Evolutionary conservation across 108 stramenopile species (phyloP), one percentile per base, ranked within the genome.

Genomic region (Aurantiochytrium sp.): DNA sequence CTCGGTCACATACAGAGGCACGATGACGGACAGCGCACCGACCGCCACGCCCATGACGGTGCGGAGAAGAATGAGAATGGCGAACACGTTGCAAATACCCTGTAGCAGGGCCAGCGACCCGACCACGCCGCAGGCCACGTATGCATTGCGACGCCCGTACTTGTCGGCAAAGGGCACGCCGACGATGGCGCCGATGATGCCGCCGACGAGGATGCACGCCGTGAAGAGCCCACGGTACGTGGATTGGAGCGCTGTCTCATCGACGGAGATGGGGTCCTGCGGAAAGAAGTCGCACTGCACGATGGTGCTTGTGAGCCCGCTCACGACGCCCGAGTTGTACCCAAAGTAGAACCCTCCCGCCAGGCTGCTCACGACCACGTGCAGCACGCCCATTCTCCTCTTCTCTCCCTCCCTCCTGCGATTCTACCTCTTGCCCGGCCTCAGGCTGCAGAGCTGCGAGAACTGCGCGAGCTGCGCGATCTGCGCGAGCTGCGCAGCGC

Each of bases 241-340:
- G 4, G 45, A 53, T 23, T 83, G 76, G 23, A 53, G 19, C 49
- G 49, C 28, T 12, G 45, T 53, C 25, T 53, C 51, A 6, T 83
- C 76, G 6, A 47, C 76, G 25, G 64, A 69, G 64, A 69, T 42
- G 10, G 64, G 64, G 64, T 69, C 64, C 1, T 28, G 25, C 51
- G 76, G 76, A 3, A 53, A 47, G 51, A 53, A 83, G 51, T 83
- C 43, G 76, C 76, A 83, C 4, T 83, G 45, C 51, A 83, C 76
- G 51, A 83, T 47, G 43, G 76, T 53, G 76, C 51, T 53, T 45
- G 49, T 53, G 25, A 83, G 76, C n/a, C 76, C 76, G 76, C 76
- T 83, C 25, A 83, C 76, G 6, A 83, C 76, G n/a, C 76, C 76
- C 28, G 76, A 53, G 76, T 83, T 83, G 51, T 53, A 83, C 51